Evolutionary conservation across 257 asterid species (phyloP).

Genomic region (Solanum sitiens): DNA sequence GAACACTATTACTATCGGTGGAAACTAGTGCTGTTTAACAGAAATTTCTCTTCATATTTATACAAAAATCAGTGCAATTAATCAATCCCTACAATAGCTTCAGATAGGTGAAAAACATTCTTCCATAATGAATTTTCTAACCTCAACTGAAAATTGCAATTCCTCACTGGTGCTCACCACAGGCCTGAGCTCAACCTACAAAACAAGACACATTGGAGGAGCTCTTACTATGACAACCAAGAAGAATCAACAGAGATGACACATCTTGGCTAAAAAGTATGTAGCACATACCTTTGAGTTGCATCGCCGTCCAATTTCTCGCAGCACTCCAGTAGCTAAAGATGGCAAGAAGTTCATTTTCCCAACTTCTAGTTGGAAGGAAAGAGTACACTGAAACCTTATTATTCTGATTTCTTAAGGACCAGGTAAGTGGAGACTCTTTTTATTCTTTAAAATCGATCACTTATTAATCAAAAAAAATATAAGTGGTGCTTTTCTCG

Average conservation of each 20-base stretch:
- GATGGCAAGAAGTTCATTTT: slow-evolving; percentile 39
- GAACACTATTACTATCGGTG: too few relatives aligned
- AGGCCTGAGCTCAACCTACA: slow-evolving; percentile 79
- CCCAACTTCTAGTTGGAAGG: slow-evolving; percentile 42
- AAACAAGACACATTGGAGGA: background rate
- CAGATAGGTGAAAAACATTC: background rate
- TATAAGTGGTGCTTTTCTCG: background rate
- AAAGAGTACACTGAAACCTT: background rate
- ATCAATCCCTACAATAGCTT: background rate
- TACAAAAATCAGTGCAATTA: background rate
- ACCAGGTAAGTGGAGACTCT: background rate
- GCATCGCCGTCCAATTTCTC: slow-evolving; percentile 85
- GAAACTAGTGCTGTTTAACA: background rate
- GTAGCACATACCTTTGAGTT: slow-evolving; percentile 54
- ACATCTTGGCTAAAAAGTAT: background rate
- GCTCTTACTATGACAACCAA: background rate
- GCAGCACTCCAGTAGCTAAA: slow-evolving; percentile 58
- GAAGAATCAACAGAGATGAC: background rate
- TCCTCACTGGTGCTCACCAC: slow-evolving; percentile 57
- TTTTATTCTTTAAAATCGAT: background rate
- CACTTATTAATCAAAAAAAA: background rate
- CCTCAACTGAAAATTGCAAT: slow-evolving; percentile 85
- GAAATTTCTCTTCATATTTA: background rate
- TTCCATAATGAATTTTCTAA: slow-evolving; percentile 15
- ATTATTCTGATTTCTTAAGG: too few relatives aligned